These are phyloP conservation scores for Chrysoporthe deuterocubensis DNA, from an alignment of 2,329 filamentous ascomycete genomes.

Conservation along the genomic window DNA sequence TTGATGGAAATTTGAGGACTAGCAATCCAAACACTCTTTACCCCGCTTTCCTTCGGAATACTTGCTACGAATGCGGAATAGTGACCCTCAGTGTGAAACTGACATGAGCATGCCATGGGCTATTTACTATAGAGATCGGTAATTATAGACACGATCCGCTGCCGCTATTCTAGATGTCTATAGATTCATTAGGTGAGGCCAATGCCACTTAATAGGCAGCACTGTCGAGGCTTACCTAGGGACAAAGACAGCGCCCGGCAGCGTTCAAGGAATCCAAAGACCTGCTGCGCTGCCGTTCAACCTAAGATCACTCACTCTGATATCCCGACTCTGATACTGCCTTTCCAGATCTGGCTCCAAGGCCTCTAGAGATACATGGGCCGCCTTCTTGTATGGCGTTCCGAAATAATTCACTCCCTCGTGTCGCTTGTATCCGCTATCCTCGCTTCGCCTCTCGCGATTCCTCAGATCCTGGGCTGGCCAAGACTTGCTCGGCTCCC, in stretches of 20 bases:
- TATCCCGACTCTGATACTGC: constrained; percentile 25
- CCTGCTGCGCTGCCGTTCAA: constrained; percentile 31
- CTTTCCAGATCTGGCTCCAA: constrained; percentile 26
- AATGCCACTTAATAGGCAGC: background rate
- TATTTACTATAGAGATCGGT: background rate
- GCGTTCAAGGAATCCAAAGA: constrained; percentile 21
- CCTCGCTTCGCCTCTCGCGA: constrained; percentile 6
- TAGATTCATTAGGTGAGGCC: background rate
- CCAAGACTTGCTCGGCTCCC: constrained; percentile 13
- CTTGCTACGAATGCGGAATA: background rate
- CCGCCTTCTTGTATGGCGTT: constrained; percentile 28
- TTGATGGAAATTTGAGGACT: background rate
- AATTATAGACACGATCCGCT: background rate
- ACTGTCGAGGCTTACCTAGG: background rate
- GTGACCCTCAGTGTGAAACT: too few species aligned
- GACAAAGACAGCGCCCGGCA: too few species aligned
- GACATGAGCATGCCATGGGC: background rate
- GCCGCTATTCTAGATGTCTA: background rate
- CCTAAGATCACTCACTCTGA: constrained; percentile 30
- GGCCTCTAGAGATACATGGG: constrained; percentile 21
- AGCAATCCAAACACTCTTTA: background rate
- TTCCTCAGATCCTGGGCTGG: constrained; percentile 19
- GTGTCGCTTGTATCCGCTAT: constrained; percentile 19
- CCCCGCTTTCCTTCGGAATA: background rate
- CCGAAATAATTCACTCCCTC: constrained; percentile 31